Conservation (phyloP, 2,329 filamentous ascomycete genomes). For the Fusarium austroafricanum region DNA sequence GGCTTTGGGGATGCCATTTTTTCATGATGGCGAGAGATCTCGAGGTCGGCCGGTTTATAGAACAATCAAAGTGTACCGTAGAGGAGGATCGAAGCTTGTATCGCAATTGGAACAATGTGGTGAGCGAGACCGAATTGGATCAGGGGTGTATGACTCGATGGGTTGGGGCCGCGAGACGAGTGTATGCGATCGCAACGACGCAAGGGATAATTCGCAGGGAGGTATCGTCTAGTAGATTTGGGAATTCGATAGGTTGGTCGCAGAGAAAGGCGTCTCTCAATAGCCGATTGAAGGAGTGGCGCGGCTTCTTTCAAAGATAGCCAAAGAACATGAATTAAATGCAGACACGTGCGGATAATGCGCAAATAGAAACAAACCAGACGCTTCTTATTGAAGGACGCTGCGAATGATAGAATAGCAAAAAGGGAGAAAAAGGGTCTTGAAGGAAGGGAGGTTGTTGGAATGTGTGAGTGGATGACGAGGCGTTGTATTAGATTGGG, state of each 20-base stretch:
- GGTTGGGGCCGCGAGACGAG: constrained; percentile 3
- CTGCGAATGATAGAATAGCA: constrained; percentile 17
- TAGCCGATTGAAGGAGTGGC: constrained; percentile 47
- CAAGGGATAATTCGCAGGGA: constrained; percentile 29
- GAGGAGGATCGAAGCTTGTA: constrained; percentile 1
- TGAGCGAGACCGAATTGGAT: constrained; percentile 20
- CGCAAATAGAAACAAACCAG: constrained; percentile 11
- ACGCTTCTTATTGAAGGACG: constrained; percentile 28
- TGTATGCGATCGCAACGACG: constrained; percentile 13
- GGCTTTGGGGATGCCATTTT: constrained; percentile 49
- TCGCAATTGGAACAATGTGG: constrained; percentile 15
- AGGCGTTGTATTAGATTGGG: constrained; percentile 20
- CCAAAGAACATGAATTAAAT: constrained; percentile 26
- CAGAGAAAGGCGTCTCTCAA: constrained; percentile 9
- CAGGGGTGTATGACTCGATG: constrained; percentile 37
- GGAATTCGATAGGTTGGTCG: constrained; percentile 12
- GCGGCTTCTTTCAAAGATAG: constrained; percentile 54
- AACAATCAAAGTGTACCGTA: constrained; percentile 15
- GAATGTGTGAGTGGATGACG: constrained; percentile 17
- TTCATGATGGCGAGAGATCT: constrained; percentile 44
- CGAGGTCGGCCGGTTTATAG: neutral
- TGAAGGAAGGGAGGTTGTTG: constrained; percentile 25
- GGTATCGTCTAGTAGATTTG: constrained; percentile 5
- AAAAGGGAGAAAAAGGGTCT: constrained; percentile 24
- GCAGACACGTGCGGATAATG: constrained; percentile 11